Percentiles rank a stretch among this genome's conserved stretches.
These are phyloP conservation scores for Escovopsis weberi DNA, from an alignment of 2,329 filamentous ascomycete genomes.

Conservation along the genomic window DNA sequence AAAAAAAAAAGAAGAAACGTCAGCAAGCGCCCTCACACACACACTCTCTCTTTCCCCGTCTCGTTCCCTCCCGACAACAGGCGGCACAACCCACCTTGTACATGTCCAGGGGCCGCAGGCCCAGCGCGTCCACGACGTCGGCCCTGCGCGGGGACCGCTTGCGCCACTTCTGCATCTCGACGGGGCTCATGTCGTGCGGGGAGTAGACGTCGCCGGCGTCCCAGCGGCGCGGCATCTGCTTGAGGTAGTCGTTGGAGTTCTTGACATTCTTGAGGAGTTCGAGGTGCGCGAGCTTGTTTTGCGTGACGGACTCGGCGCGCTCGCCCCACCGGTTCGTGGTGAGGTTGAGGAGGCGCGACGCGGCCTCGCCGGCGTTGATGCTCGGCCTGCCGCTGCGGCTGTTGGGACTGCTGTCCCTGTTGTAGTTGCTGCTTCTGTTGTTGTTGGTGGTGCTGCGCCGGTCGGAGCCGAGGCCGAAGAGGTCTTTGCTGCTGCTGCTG, in stretches of 20 bases:
- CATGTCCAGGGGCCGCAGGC: conserved; percentile 65
- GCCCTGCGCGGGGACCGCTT: conserved; percentile 37
- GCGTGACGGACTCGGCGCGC: conserved; percentile 9
- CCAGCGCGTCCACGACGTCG: conserved; percentile 70
- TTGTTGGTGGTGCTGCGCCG: background rate
- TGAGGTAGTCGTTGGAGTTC: conserved; percentile 37
- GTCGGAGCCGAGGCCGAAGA: background rate
- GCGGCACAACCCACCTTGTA: conserved; percentile 54
- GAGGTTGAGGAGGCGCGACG: conserved; percentile 14
- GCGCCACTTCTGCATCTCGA: conserved; percentile 73
- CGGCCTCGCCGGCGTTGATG: conserved; percentile 13
- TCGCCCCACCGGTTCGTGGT: conserved; percentile 13
- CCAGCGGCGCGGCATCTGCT: conserved; percentile 58
- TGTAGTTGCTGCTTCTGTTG: no score
- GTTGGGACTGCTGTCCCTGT: background rate
- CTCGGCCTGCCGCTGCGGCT: background rate
- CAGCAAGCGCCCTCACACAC: background rate
- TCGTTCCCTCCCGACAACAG: background rate
- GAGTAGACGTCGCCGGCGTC: conserved; percentile 72
- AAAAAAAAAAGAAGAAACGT: background rate
- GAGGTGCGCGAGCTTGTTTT: conserved; percentile 19
- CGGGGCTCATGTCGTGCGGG: conserved; percentile 68
- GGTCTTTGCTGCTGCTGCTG: conserved; percentile 6
- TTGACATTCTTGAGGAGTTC: conserved; percentile 25
- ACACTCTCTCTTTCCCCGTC: background rate